phyloP scores from a whole-genome alignment of 169 alveolate genomes.

The Babesia microti region DNA sequence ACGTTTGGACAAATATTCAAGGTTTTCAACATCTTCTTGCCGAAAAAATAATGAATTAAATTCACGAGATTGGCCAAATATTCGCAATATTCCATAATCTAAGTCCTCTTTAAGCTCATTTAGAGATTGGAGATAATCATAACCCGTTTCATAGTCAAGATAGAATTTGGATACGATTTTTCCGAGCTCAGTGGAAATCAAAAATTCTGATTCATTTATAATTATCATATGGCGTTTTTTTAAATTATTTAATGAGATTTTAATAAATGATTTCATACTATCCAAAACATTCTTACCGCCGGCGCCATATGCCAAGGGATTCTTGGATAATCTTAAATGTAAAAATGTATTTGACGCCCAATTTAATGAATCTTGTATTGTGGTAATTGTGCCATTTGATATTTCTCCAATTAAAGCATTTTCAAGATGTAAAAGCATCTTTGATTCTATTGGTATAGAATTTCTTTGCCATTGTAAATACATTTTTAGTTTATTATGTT shows the following conservation, averaged over 20 bases:
- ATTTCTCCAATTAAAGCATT: constrained; percentile 89
- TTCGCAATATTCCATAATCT: constrained; percentile 10
- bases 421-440: constrained; percentile 50
- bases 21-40: constrained; percentile 36
- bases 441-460: constrained; percentile 54
- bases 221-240: constrained; percentile 50
- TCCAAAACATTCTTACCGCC: constrained; percentile 36
- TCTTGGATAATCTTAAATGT: constrained; percentile 73
- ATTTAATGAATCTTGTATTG: constrained; percentile 79
- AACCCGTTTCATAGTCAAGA: constrained; percentile 70
- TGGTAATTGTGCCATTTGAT: constrained; percentile 80
- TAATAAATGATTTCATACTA: constrained; percentile 37
- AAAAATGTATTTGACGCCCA: constrained; percentile 90
- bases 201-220: constrained; percentile 43
- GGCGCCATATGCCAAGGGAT: constrained; percentile 77
- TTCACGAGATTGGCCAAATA: constrained; percentile 35
- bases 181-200: constrained; percentile 71
- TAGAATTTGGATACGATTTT: constrained; percentile 73
- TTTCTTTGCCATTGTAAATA: constrained; percentile 56
- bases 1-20: constrained; percentile 12
- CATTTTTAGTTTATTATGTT: constrained; percentile 47
- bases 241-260: constrained; percentile 44
- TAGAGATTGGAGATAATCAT: constrained; percentile 29
- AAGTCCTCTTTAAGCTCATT: constrained; percentile 10
- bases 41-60: constrained; percentile 31